Evolutionary conservation across 345 rosid species (phyloP).

Genomic region (Murraya koenigii): DNA sequence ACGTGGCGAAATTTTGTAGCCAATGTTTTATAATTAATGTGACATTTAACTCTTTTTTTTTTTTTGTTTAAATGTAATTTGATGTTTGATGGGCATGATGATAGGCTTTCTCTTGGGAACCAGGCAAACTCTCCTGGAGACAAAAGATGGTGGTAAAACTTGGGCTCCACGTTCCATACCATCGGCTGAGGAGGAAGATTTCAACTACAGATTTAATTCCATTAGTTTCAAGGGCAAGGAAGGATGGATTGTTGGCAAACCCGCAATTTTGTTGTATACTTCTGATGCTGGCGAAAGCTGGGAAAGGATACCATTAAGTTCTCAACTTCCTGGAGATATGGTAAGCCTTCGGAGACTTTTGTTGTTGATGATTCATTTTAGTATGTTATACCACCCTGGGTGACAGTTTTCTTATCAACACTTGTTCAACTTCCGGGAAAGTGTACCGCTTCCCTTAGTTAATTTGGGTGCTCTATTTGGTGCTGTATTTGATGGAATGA

Average conservation of each 20-base stretch:
- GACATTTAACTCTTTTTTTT: neutral
- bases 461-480: neutral
- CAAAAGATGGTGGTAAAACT: constrained; percentile 75
- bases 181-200: constrained; percentile 95
- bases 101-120: constrained; percentile 81
- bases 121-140: constrained; percentile 89
- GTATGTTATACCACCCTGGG: neutral
- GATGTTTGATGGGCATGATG: neutral
- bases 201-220: constrained; percentile 90
- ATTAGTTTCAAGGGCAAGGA: constrained; percentile 84
- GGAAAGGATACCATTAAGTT: constrained; percentile 79
- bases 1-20: too few species aligned
- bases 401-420: too few species aligned
- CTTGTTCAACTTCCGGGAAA: too few species aligned
- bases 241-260: constrained; percentile 97
- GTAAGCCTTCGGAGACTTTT: constrained; percentile 27
- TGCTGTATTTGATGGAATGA: neutral
- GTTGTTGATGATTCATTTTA: neutral
- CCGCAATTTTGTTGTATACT: constrained; percentile 81
- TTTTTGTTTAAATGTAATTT: neutral
- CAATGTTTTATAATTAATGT: too few species aligned
- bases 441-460: too few species aligned
- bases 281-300: constrained; percentile 78
- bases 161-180: constrained; percentile 83
- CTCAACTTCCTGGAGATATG: constrained; percentile 96